Percentiles rank a stretch among this genome's conserved stretches.
These are phyloP conservation scores for Plasmodium knowlesi DNA, from an alignment of 169 alveolate genomes.

Conservation along the genomic window DNA sequence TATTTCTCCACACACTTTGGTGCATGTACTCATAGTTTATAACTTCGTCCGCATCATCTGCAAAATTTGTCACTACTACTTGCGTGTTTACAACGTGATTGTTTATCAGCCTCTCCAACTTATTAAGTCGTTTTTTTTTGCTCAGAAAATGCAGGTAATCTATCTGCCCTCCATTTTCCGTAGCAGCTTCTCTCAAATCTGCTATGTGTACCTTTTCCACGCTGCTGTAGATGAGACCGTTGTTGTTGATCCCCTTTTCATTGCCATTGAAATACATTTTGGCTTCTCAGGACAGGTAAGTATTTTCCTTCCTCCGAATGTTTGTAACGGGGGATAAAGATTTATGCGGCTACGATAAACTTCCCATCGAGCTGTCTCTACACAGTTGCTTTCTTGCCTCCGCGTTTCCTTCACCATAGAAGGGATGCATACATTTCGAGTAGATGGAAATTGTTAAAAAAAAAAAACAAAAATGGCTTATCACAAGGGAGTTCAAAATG, in stretches of 20 bases:
- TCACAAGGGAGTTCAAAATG: background rate
- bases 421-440: background rate
- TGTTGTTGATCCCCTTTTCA: constrained; percentile 23
- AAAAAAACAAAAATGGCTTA: background rate
- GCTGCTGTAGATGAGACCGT: constrained; percentile 25
- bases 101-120: background rate
- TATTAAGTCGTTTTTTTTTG: constrained; percentile 16
- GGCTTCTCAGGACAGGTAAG: background rate
- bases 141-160: constrained; percentile 30
- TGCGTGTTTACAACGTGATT: constrained; percentile 31
- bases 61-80: constrained; percentile 54
- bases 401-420: background rate
- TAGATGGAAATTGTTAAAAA: background rate
- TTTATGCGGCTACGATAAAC: background rate
- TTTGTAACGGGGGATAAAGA: background rate
- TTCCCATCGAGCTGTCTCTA: background rate
- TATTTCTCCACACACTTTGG: constrained; percentile 10
- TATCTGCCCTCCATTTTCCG: background rate
- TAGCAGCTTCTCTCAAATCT: background rate
- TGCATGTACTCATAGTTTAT: constrained; percentile 27
- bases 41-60: constrained; percentile 37
- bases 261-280: constrained; percentile 37
- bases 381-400: background rate
- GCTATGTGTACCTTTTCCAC: constrained; percentile 12
- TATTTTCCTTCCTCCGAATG: background rate